phyloP scores from a whole-genome alignment of 2,329 filamentous ascomycete genomes.

The Juglanconis sp. region DNA sequence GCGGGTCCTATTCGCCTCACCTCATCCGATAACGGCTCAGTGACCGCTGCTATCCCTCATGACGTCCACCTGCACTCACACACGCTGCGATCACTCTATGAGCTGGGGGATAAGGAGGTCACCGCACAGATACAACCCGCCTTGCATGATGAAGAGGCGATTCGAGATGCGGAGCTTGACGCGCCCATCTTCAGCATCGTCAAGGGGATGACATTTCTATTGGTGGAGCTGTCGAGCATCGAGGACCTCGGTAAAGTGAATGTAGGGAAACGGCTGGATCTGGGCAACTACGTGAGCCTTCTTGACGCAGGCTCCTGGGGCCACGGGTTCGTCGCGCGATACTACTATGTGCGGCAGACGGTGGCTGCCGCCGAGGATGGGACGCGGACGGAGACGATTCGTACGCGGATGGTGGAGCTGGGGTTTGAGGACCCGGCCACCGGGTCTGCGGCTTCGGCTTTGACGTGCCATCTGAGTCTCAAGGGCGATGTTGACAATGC shows the following conservation, averaged over 20 bases:
- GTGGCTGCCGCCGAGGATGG: slow-evolving; percentile 21
- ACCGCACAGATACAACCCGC: slow-evolving; percentile 26
- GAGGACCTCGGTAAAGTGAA: slow-evolving; percentile 50
- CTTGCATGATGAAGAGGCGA: slow-evolving; percentile 27
- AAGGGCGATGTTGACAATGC: slow-evolving; percentile 31
- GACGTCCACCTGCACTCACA: slow-evolving; percentile 58
- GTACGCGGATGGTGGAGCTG: slow-evolving; percentile 58
- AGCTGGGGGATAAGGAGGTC: slow-evolving; percentile 24
- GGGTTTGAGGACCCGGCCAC: slow-evolving; percentile 58
- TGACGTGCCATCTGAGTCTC: slow-evolving; percentile 53
- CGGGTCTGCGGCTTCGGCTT: slow-evolving; percentile 58
- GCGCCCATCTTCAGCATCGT: slow-evolving; percentile 62
- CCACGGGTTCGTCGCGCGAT: slow-evolving; percentile 49
- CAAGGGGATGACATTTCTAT: slow-evolving; percentile 70
- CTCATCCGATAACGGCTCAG: slow-evolving; percentile 31
- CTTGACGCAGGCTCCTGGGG: slow-evolving; percentile 54
- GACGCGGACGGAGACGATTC: slow-evolving; percentile 27
- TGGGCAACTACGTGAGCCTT: slow-evolving; percentile 27
- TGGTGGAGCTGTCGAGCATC: slow-evolving; percentile 59
- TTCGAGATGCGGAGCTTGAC: slow-evolving; percentile 35
- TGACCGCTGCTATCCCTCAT: slow-evolving; percentile 64
- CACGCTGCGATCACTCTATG: slow-evolving; percentile 33
- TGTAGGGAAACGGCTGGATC: slow-evolving; percentile 27
- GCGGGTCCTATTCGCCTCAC: slow-evolving; percentile 53
- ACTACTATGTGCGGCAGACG: slow-evolving; percentile 51